Evolutionary conservation across 805 yeast species (phyloP).

Genomic region (Lachancea quebecensis): DNA sequence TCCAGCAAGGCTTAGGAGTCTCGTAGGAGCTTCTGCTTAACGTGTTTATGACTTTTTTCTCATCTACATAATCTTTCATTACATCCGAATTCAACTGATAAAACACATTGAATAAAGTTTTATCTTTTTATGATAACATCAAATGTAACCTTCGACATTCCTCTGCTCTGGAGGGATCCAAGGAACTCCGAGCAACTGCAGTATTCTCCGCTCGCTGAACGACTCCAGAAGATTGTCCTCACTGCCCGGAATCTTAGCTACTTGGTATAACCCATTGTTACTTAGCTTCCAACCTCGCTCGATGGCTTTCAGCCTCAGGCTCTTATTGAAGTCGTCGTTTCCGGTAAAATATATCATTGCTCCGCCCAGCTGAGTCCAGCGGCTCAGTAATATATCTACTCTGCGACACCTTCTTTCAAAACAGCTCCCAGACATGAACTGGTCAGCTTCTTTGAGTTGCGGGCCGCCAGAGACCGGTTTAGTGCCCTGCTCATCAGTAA

Average conservation of each 20-base stretch:
- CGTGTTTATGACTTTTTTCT: slow-evolving; percentile 7
- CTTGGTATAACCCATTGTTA: slow-evolving; percentile 27
- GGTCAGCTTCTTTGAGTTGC: slow-evolving; percentile 2
- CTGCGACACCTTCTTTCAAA: slow-evolving; percentile 21
- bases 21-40: slow-evolving; percentile 2
- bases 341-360: slow-evolving; percentile 30
- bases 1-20: slow-evolving; percentile 51
- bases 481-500: background rate
- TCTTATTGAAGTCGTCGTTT: slow-evolving; percentile 27
- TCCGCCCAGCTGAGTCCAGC: slow-evolving; percentile 30
- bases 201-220: slow-evolving; percentile 22
- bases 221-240: slow-evolving; percentile 17
- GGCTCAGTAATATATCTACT: slow-evolving; percentile 27
- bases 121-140: background rate
- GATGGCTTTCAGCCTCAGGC: slow-evolving; percentile 23
- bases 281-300: slow-evolving; percentile 24
- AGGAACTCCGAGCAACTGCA: slow-evolving; percentile 19
- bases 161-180: slow-evolving; percentile 16
- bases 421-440: background rate
- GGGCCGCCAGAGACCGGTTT: background rate
- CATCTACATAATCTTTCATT: slow-evolving; percentile 5
- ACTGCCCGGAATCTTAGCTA: background rate
- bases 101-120: background rate
- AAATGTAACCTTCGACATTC: slow-evolving; percentile 7
- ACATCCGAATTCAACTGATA: slow-evolving; percentile 4